Evolutionary conservation across 305 asterid genomes (phyloP).

Genomic region (Andrographis paniculata): DNA sequence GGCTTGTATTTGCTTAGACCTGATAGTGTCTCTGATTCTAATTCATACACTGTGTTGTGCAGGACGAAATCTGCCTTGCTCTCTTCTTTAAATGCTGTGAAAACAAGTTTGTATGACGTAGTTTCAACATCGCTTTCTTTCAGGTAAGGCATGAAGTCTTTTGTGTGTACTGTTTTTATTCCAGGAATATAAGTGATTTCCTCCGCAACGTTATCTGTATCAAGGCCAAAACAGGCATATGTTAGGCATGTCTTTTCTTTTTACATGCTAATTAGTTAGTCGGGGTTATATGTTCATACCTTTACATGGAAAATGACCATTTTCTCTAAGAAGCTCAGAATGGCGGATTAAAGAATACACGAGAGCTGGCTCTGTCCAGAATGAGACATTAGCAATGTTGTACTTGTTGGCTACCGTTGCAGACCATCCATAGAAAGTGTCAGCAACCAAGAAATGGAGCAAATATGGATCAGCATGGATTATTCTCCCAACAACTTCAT

Average conservation of each 20-base stretch:
- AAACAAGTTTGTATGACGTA: slow-evolving; percentile 17
- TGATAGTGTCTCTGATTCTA: slow-evolving; percentile 33
- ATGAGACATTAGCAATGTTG: slow-evolving; percentile 35
- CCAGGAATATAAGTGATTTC: slow-evolving; percentile 8
- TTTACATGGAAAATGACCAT: slow-evolving; percentile 35
- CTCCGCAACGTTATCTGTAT: slow-evolving; percentile 3
- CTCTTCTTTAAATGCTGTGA: slow-evolving; percentile 23
- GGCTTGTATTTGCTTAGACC: slow-evolving; percentile 32
- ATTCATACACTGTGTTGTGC: slow-evolving; percentile 47
- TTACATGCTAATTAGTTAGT: no score
- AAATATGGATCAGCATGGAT: slow-evolving; percentile 21
- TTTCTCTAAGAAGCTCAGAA: slow-evolving; percentile 30
- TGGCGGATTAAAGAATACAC: slow-evolving; percentile 34
- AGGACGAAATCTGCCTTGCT: slow-evolving; percentile 37
- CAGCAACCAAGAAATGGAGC: slow-evolving; percentile 34
- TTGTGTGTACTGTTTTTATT: not conserved
- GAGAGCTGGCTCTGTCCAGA: slow-evolving; percentile 52
- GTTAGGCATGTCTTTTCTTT: no score
- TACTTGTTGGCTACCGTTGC: slow-evolving; percentile 33
- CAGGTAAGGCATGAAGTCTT: slow-evolving; percentile 4
- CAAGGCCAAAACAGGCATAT: no score
- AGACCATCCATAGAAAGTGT: slow-evolving; percentile 36
- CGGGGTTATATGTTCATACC: no score
- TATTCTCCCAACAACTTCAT: slow-evolving; percentile 31
- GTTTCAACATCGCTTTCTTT: not conserved